Base-by-base conservation (phyloP, 176 grass and related monocot species). In the Eragrostis nindensis region DNA sequence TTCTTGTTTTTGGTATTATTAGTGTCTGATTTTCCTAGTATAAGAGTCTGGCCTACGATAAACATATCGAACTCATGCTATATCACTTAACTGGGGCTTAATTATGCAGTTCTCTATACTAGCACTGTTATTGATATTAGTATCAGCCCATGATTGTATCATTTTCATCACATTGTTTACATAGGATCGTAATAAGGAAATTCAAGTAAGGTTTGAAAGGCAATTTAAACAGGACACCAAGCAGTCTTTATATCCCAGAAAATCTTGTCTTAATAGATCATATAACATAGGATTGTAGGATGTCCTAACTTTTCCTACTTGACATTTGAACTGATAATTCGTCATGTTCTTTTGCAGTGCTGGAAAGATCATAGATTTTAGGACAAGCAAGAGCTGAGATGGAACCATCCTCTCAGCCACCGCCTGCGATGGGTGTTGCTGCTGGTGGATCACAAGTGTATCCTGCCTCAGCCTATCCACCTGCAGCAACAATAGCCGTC, bases 361-460 rank as follows among this genome's bases (percentile, higher is more conserved):
- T 15, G 8, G 29, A 57, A 72, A 81, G 57, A 76, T 30, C 3
- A 17, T 85, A 85, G 47, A 5, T 48, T 65, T 70, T 75, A 4
- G 53, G 45, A 54, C 38, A 85, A 71, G 26, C 15, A 62, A 55
- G 41, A 67, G 66, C 22, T 15, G 59, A 85, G 69, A 93, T 93
- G 91, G 87, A 90, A 39, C 82, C 74, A 26, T 75, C 86, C 39
- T 65, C 90, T 43, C 84, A 93, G 44, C 55, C 81, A 79, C 84
- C 66, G 40, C 84, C 78, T 75, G 54, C 82, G 27, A 82, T 85
- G 22, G 73, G 68, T 45, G 77, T 66, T 71, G 84, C 67, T 74
- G 54, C 80, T 68, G 71, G 72, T 79, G 87, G 84, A 74, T 89
- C 84, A 6, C 91, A 90, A 82, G 77, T 61, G 25, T 79, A 90